Percentiles rank a stretch among this genome's conserved stretches.
Conservation (phyloP, 1,139 yeast genomes). For the Meyerozyma guilliermondii region DNA sequence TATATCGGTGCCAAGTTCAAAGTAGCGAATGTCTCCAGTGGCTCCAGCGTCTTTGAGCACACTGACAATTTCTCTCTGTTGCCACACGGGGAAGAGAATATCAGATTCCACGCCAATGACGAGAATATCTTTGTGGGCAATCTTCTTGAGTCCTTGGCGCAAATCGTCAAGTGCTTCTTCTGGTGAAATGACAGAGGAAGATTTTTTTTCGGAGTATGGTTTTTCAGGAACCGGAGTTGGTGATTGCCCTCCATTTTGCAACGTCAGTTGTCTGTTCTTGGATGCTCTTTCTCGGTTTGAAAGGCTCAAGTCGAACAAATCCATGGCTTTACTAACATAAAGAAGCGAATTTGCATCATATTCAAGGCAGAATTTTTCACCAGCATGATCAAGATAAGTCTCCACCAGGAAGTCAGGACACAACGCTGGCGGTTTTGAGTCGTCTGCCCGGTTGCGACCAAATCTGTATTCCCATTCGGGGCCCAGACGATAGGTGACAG, state of each 20-base stretch:
- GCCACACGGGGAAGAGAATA: slow-evolving; percentile 90
- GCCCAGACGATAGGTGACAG: slow-evolving; percentile 90
- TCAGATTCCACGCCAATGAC: slow-evolving; percentile 92
- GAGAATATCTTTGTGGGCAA: slow-evolving; percentile 62
- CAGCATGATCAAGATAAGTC: slow-evolving; percentile 90
- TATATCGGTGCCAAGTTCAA: slow-evolving; percentile 70
- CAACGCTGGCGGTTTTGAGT: slow-evolving; percentile 71
- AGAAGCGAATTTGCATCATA: slow-evolving; percentile 88
- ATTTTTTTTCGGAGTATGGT: slow-evolving; percentile 52
- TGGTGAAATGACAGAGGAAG: slow-evolving; percentile 31
- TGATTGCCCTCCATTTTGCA: slow-evolving; percentile 9
- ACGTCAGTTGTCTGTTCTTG: slow-evolving; percentile 34
- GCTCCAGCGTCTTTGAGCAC: slow-evolving; percentile 40
- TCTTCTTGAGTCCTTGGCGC: slow-evolving; percentile 55
- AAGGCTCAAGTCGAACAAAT: slow-evolving; percentile 75
- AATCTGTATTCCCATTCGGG: slow-evolving; percentile 96
- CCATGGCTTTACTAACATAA: slow-evolving; percentile 92
- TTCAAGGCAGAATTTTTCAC: slow-evolving; percentile 87
- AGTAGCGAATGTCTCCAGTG: slow-evolving; percentile 43
- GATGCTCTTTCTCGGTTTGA: slow-evolving; percentile 41
- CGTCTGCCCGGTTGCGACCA: slow-evolving; percentile 85
- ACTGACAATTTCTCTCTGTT: slow-evolving; percentile 75
- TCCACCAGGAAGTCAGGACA: slow-evolving; percentile 93
- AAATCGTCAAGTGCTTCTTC: slow-evolving; percentile 61
- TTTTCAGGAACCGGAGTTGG: slow-evolving; percentile 41